Evolutionary conservation across 1,139 yeast species (phyloP).

Genomic region (Lipomyces yarrowii): DNA sequence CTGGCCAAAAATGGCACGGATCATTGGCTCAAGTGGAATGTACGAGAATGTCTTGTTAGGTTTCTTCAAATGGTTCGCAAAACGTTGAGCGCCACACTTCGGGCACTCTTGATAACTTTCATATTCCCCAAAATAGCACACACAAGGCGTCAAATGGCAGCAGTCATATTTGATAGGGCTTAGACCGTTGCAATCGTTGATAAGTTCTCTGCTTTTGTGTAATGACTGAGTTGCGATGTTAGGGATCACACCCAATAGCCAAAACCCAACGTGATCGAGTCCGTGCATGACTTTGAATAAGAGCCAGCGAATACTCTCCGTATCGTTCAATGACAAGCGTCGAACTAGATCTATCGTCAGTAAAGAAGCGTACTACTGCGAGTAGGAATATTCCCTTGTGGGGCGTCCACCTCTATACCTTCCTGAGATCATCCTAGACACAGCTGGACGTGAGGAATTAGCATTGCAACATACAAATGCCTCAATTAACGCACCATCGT

Average conservation of each 20-base stretch:
- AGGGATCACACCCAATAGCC: conserved; percentile 3
- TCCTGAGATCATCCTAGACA: conserved; percentile 1
- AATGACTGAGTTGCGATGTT: conserved; percentile 2
- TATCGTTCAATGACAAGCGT: conserved; percentile 1
- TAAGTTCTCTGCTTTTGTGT: conserved; percentile 1
- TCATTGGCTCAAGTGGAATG: conserved; percentile 5
- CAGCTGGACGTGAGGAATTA: background rate
- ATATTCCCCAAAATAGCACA: conserved; percentile 3
- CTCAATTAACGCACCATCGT: background rate
- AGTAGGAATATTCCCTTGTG: background rate
- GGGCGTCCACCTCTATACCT: background rate
- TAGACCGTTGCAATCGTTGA: background rate
- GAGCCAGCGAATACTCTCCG: conserved; percentile 5
- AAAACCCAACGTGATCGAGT: background rate
- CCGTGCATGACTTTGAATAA: background rate
- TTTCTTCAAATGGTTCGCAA: conserved; percentile 2
- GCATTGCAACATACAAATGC: background rate
- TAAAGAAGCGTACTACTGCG: background rate
- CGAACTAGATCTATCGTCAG: background rate
- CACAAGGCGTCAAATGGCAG: conserved; percentile 4
- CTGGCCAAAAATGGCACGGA: conserved; percentile 6
- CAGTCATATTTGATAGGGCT: conserved; percentile 4
- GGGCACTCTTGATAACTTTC: conserved; percentile 1
- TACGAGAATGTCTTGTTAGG: conserved; percentile 6
- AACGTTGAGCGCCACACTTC: conserved; percentile 3